phyloP scores from a whole-genome alignment of 768 basidiomycete species.

The Sutorius australiensis region DNA sequence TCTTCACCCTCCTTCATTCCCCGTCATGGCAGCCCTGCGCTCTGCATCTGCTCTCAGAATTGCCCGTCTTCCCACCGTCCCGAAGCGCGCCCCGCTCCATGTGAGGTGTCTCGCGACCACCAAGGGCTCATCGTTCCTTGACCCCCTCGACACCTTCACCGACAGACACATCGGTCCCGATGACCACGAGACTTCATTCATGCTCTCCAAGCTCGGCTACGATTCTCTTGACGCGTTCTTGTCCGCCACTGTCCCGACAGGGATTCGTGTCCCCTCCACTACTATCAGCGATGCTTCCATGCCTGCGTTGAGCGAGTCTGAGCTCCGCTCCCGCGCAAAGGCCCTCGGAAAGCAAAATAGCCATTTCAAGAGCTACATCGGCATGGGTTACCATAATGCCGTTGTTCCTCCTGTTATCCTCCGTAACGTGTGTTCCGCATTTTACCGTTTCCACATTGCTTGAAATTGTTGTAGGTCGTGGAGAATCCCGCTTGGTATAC shows the following conservation, averaged over 20 bases:
- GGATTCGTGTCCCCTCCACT: constrained; percentile 66
- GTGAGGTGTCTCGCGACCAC: constrained; percentile 55
- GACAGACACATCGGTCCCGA: constrained; percentile 94
- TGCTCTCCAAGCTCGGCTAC: constrained; percentile 85
- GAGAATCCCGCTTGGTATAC: constrained; percentile 99
- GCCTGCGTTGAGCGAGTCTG: constrained; percentile 77
- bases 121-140: constrained; percentile 63
- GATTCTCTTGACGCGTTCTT: constrained; percentile 87
- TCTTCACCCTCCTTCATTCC: constrained; percentile 12
- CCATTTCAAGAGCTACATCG: constrained; percentile 89
- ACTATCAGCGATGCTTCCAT: constrained; percentile 66
- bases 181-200: constrained; percentile 68
- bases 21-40: constrained; percentile 30
- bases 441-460: neutral
- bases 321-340: constrained; percentile 73
- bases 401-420: constrained; percentile 95
- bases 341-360: constrained; percentile 76
- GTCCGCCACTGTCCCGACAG: constrained; percentile 71
- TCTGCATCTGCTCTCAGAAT: constrained; percentile 24
- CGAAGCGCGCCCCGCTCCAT: constrained; percentile 17
- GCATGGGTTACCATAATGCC: constrained; percentile 96
- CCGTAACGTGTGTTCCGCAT: constrained; percentile 63
- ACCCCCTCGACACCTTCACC: constrained; percentile 84
- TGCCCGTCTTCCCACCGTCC: constrained; percentile 12
- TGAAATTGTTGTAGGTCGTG: constrained; percentile 52